These are phyloP conservation scores for Heliamphora exappendiculata DNA, from an alignment of 148 eudicot species.

Conservation along the genomic window DNA sequence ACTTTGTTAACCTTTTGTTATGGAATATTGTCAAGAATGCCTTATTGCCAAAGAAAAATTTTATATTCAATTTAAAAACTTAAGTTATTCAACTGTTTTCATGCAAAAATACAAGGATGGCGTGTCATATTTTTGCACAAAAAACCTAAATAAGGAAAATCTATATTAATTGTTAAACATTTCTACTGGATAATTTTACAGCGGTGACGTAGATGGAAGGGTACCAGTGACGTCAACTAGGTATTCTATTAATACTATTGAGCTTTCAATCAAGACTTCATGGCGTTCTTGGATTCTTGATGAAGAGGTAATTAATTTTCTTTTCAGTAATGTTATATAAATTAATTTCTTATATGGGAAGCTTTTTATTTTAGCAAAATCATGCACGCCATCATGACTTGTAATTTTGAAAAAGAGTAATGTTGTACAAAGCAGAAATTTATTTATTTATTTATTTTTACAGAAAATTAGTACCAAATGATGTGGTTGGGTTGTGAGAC, in stretches of 20 bases:
- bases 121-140: too few relatives aligned
- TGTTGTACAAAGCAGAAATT: not conserved
- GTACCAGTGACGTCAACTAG: slow-evolving; percentile 71
- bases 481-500: too few relatives aligned
- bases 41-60: too few relatives aligned
- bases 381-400: too few relatives aligned
- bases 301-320: slow-evolving; percentile 32
- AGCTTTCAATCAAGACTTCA: slow-evolving; percentile 32
- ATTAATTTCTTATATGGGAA: not conserved
- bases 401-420: not conserved
- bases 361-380: not conserved
- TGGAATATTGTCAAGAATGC: not conserved
- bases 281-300: slow-evolving; percentile 66
- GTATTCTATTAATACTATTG: slow-evolving; percentile 38
- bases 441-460: not conserved
- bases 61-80: too few relatives aligned
- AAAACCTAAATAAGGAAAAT: not conserved
- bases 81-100: too few relatives aligned
- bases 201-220: slow-evolving; percentile 69
- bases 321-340: too few relatives aligned
- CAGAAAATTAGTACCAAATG: too few relatives aligned
- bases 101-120: too few relatives aligned
- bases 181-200: slow-evolving; percentile 13
- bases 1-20: too few relatives aligned
- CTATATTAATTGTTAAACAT: not conserved